These are phyloP conservation scores for Chaetomium tenue DNA, from an alignment of 495 filamentous ascomycete genomes.

Conservation along the genomic window DNA sequence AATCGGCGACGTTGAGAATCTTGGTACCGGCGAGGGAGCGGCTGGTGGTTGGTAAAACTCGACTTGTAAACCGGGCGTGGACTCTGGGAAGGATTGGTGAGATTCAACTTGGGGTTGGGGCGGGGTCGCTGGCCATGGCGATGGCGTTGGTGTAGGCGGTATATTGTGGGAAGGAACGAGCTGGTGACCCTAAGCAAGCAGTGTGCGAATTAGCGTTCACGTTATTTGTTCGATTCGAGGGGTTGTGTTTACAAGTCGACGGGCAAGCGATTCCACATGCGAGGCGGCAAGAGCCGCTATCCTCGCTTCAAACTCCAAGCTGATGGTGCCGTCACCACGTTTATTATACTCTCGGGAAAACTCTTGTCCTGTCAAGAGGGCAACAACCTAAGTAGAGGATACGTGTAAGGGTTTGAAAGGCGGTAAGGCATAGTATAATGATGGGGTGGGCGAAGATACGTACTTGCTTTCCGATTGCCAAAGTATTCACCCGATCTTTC, in stretches of 20 bases:
- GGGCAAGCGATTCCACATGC: constrained; percentile 16
- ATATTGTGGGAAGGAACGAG: not conserved
- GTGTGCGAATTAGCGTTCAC: not conserved
- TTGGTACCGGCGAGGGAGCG: not conserved
- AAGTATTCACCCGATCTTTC: not conserved
- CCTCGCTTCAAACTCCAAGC: constrained; percentile 21
- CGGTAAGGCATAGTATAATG: not conserved
- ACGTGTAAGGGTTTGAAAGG: constrained; percentile 12
- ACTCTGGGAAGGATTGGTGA: no score
- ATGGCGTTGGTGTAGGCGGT: not conserved
- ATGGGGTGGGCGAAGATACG: not conserved
- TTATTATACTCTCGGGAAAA: constrained; percentile 22
- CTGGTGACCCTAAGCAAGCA: not conserved
- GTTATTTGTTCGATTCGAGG: not conserved
- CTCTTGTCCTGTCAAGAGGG: constrained; percentile 15
- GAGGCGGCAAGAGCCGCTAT: constrained; percentile 15
- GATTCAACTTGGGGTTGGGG: constrained; percentile 1
- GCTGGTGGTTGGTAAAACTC: not conserved
- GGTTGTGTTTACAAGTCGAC: constrained; percentile 16
- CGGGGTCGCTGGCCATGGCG: constrained; percentile 7
- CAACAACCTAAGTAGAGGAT: constrained; percentile 17
- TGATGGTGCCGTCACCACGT: constrained; percentile 21
- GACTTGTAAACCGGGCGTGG: not conserved
- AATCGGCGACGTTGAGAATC: constrained; percentile 24
- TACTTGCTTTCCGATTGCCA: constrained; percentile 23